Evolutionary conservation across 1,139 yeast species (phyloP).

Genomic region (Sugiyamaella castrensis): DNA sequence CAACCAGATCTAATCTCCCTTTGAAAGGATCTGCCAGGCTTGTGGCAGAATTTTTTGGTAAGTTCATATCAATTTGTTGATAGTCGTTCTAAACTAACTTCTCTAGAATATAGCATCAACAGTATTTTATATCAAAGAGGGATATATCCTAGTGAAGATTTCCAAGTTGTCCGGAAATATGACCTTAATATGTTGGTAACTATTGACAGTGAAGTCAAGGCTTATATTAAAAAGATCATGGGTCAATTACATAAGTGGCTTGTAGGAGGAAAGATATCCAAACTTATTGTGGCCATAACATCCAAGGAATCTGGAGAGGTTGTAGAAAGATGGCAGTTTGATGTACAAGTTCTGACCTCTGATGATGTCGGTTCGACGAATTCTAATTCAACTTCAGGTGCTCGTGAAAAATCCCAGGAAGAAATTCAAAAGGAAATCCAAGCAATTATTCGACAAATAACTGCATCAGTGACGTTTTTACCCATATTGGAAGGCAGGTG

Average conservation of each 20-base stretch:
- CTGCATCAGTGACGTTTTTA: conserved; percentile 81
- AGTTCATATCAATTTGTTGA: conserved; percentile 12
- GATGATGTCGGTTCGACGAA: conserved; percentile 15
- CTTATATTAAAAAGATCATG: conserved; percentile 66
- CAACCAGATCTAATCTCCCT: conserved; percentile 29
- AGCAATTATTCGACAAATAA: conserved; percentile 81
- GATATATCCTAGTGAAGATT: conserved; percentile 86
- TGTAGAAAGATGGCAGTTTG: conserved; percentile 87
- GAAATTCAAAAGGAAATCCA: conserved; percentile 74
- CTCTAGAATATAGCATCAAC: conserved; percentile 63
- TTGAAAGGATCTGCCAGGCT: conserved; percentile 22
- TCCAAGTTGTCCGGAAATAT: conserved; percentile 73
- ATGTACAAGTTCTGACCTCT: conserved; percentile 46
- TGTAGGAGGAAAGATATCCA: conserved; percentile 63
- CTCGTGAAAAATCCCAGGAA: conserved; percentile 41
- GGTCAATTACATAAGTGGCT: conserved; percentile 83
- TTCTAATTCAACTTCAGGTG: conserved; percentile 13
- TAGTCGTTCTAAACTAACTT: neutral
- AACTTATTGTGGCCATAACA: conserved; percentile 68
- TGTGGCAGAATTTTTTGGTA: conserved; percentile 56
- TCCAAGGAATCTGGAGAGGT: conserved; percentile 64
- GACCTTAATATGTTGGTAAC: conserved; percentile 73
- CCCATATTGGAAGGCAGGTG: conserved; percentile 69
- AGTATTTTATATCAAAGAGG: conserved; percentile 86
- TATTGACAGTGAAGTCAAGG: conserved; percentile 71